phyloP scores from a whole-genome alignment of 208 protist genomes.

The Trypanosoma cruzi region DNA sequence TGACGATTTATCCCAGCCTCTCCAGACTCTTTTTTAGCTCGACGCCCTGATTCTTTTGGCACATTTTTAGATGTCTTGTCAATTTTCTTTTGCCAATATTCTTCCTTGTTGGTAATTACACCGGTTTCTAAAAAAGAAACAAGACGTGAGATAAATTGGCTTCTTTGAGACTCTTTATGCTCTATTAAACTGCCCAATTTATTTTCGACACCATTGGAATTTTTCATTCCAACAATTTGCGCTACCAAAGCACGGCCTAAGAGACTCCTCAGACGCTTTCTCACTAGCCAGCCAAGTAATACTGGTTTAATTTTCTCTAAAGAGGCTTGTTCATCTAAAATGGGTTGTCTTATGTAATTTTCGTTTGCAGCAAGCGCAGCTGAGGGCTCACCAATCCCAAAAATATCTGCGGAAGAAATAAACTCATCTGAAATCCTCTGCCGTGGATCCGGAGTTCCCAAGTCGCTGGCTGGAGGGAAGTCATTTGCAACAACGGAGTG shows the following conservation, averaged over 20 bases:
- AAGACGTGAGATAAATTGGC: slow-evolving; percentile 3
- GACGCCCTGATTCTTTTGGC: not conserved
- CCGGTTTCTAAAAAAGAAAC: slow-evolving; percentile 12
- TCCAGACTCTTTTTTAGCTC: not conserved
- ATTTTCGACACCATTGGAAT: not conserved
- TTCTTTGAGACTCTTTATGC: not conserved
- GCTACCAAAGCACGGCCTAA: not conserved
- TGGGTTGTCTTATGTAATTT: not conserved
- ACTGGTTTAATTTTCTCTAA: slow-evolving; percentile 16
- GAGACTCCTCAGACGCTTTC: slow-evolving; percentile 10
- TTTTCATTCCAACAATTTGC: slow-evolving; percentile 4
- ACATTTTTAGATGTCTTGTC: not conserved
- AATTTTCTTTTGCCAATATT: not conserved
- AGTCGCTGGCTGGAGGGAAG: not conserved
- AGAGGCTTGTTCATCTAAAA: not conserved
- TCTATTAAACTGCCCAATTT: not conserved
- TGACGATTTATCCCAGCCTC: not conserved
- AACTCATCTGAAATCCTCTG: not conserved
- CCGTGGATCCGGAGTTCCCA: not conserved
- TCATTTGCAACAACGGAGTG: not conserved
- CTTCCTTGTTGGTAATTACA: not conserved
- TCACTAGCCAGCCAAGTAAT: slow-evolving; percentile 2
- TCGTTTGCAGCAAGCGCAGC: not conserved
- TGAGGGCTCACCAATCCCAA: not conserved
- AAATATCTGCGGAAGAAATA: slow-evolving; percentile 23